These are phyloP conservation scores for Pichia sp. DNA, from an alignment of 1,139 yeast genomes.

Conservation along the genomic window DNA sequence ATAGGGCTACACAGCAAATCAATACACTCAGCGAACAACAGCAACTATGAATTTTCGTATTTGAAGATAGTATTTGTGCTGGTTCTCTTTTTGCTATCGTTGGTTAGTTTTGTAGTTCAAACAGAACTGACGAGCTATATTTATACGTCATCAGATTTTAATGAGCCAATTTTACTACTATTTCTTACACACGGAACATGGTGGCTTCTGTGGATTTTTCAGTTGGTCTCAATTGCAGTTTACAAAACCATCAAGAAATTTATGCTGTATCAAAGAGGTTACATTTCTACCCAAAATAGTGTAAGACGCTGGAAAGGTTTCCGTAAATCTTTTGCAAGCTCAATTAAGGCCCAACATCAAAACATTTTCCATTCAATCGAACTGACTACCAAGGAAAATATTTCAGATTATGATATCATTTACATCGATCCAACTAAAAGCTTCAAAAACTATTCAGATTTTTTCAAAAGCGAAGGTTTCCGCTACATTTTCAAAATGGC, in stretches of 20 bases:
- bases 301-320: conserved; percentile 33
- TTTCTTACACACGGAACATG: conserved; percentile 74
- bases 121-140: conserved; percentile 76
- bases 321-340: conserved; percentile 33
- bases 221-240: conserved; percentile 42
- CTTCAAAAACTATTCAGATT: conserved; percentile 32
- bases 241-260: conserved; percentile 34
- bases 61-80: conserved; percentile 46
- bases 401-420: conserved; percentile 14
- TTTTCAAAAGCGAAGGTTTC: conserved; percentile 38
- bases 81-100: conserved; percentile 48
- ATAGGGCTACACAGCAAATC: too few relatives aligned
- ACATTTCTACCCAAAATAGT: conserved; percentile 22
- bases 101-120: conserved; percentile 63
- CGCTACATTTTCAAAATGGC: conserved; percentile 38
- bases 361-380: conserved; percentile 29
- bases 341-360: conserved; percentile 33
- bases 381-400: conserved; percentile 22
- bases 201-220: conserved; percentile 70
- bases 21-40: too few relatives aligned
- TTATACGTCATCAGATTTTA: conserved; percentile 45
- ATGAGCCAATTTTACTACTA: conserved; percentile 64
- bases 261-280: conserved; percentile 27
- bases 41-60: conserved; percentile 20
- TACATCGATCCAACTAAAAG: conserved; percentile 18